These are phyloP conservation scores for Mycena chlorophos DNA, from an alignment of 768 basidiomycete species.

Conservation along the genomic window DNA sequence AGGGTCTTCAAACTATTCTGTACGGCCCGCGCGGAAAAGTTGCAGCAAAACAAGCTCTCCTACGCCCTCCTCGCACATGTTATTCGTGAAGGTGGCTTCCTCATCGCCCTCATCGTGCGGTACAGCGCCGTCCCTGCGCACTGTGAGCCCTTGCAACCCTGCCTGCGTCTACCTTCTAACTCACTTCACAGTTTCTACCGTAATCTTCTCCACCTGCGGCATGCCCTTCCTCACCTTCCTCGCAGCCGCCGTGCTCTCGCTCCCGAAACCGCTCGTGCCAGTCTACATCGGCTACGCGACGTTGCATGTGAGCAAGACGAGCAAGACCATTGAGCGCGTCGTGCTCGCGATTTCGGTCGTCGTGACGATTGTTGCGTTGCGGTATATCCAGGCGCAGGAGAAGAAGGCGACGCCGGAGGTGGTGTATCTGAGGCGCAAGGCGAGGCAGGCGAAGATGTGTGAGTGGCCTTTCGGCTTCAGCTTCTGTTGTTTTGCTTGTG, in stretches of 20 bases:
- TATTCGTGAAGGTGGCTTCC: slow-evolving; percentile 93
- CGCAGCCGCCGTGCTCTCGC: slow-evolving; percentile 73
- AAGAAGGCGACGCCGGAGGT: slow-evolving; percentile 62
- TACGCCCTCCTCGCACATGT: slow-evolving; percentile 65
- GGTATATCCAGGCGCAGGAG: slow-evolving; percentile 78
- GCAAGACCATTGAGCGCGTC: slow-evolving; percentile 64
- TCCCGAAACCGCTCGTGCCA: slow-evolving; percentile 88
- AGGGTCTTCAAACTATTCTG: slow-evolving; percentile 71
- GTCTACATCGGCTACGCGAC: slow-evolving; percentile 86
- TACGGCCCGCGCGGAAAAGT: slow-evolving; percentile 67
- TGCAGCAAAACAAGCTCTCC: slow-evolving; percentile 57
- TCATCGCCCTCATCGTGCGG: slow-evolving; percentile 71
- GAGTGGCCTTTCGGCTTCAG: no score
- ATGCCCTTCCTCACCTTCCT: slow-evolving; percentile 77
- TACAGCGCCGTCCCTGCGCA: slow-evolving; percentile 84
- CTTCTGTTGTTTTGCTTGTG: no score
- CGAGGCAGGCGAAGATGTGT: slow-evolving; percentile 44
- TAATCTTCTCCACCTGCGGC: slow-evolving; percentile 84
- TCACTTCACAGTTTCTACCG: slow-evolving; percentile 70
- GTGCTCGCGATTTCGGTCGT: slow-evolving; percentile 67
- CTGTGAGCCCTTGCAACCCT: slow-evolving; percentile 46
- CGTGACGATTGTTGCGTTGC: slow-evolving; percentile 76
- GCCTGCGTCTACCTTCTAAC: neutral
- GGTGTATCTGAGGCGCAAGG: slow-evolving; percentile 68
- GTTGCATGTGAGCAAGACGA: slow-evolving; percentile 46